A percentile compares a stretch with the other conserved stretches of the same genome.
Evolutionary conservation across 2,329 filamentous ascomycete genomes (phyloP).

Genomic region (Pseudogymnoascus sp.): DNA sequence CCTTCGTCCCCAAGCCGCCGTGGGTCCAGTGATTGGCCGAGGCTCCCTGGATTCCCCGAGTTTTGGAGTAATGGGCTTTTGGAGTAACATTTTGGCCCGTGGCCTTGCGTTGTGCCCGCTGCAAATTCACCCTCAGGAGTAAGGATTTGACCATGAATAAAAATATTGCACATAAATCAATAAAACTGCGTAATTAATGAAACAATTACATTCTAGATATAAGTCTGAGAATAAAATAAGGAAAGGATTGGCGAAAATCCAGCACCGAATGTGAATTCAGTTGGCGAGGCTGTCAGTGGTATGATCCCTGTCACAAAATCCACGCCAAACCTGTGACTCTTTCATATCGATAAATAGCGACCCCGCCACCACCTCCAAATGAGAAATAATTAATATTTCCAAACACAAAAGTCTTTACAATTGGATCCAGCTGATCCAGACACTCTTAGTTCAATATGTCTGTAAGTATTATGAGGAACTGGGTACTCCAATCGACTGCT

Average conservation of each 20-base stretch:
- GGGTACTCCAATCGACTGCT: background rate
- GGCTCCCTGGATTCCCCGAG: background rate
- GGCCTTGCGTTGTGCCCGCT: background rate
- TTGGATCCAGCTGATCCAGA: background rate
- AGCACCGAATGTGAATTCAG: background rate
- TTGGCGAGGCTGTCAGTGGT: background rate
- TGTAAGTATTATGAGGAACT: slow-evolving; percentile 14
- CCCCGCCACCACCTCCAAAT: background rate
- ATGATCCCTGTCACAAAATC: background rate
- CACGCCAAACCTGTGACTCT: slow-evolving; percentile 2
- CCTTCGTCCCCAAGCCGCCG: background rate
- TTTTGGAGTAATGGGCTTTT: background rate
- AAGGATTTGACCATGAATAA: background rate
- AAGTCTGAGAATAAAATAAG: background rate
- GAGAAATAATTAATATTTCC: slow-evolving; percentile 8
- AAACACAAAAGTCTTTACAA: background rate
- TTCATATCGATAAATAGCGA: slow-evolving; percentile 7
- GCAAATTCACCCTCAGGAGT: background rate
- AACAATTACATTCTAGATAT: background rate
- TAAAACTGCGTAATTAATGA: background rate
- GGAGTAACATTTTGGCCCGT: background rate
- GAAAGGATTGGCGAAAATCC: background rate
- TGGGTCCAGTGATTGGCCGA: slow-evolving; percentile 4
- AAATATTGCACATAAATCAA: background rate
- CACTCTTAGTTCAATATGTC: slow-evolving; percentile 13